These are phyloP conservation scores for Suillus discolor DNA, from an alignment of 768 basidiomycete species.

Conservation along the genomic window DNA sequence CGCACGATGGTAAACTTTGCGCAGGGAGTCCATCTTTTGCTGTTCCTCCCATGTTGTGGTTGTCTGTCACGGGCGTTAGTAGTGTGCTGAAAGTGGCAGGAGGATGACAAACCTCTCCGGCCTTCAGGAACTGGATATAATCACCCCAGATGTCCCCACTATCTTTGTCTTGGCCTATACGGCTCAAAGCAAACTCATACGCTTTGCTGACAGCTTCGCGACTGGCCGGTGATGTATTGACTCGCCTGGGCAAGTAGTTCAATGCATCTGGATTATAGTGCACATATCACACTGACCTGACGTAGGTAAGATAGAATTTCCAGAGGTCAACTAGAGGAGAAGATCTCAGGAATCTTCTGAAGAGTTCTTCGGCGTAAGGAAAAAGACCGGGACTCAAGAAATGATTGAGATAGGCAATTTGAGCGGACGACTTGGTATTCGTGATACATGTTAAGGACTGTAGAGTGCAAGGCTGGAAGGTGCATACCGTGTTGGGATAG, in stretches of 20 bases:
- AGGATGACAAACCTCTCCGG: conserved; percentile 62
- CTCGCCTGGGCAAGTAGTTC: conserved; percentile 48
- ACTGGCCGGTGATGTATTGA: conserved; percentile 65
- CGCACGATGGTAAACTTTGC: conserved; percentile 91
- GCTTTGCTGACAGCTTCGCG: conserved; percentile 83
- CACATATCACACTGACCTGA: conserved; percentile 60
- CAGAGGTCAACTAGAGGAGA: conserved; percentile 90
- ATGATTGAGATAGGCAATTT: conserved; percentile 83
- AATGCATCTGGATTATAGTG: conserved; percentile 12
- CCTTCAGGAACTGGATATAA: conserved; percentile 87
- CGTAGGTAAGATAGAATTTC: conserved; percentile 93
- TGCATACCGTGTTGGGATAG: conserved; percentile 87
- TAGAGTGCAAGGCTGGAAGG: conserved; percentile 24
- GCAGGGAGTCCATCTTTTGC: conserved; percentile 91
- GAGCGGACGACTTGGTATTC: conserved; percentile 66
- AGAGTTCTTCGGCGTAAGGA: conserved; percentile 82
- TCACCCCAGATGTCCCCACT: conserved; percentile 93
- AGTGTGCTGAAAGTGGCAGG: background rate
- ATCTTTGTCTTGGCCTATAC: conserved; percentile 91
- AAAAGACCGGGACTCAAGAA: conserved; percentile 69
- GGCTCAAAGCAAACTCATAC: conserved; percentile 90
- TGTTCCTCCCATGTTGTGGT: conserved; percentile 93
- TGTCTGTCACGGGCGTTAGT: conserved; percentile 40
- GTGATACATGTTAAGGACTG: conserved; percentile 21
- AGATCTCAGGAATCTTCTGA: conserved; percentile 81